Percentiles rank a stretch among this genome's conserved stretches.
Conservation (phyloP, 768 basidiomycete genomes). For the Pulveroboletus ravenelii region DNA sequence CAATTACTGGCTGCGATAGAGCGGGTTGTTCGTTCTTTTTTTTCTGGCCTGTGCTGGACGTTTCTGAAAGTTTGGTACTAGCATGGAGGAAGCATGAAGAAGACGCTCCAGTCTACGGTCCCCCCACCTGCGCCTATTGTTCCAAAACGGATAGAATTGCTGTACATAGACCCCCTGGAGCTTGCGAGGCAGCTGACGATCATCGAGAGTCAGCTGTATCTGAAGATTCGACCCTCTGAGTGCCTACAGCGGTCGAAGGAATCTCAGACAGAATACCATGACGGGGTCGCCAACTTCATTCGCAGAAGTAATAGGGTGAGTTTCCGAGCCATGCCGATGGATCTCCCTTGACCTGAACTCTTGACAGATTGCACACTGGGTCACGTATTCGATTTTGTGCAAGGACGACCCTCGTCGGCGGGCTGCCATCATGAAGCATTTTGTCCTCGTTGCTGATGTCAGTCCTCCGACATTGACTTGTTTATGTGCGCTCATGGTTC, state of each 20-base stretch:
- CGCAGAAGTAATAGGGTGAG: constrained; percentile 50
- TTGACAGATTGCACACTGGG: constrained; percentile 55
- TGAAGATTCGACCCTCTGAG: constrained; percentile 55
- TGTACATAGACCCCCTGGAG: constrained; percentile 61
- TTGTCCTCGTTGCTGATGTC: constrained; percentile 62
- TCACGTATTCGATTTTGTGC: constrained; percentile 50
- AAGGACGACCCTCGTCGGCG: constrained; percentile 57
- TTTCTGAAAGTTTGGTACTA: constrained; percentile 8
- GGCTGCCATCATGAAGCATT: constrained; percentile 59
- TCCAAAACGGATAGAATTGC: constrained; percentile 45
- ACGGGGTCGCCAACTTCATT: constrained; percentile 57
- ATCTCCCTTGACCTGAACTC: background rate
- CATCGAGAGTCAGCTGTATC: constrained; percentile 55
- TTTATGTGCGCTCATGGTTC: constrained; percentile 1
- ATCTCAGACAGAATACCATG: constrained; percentile 37
- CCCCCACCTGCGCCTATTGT: constrained; percentile 50
- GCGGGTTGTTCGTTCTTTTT: constrained; percentile 40
- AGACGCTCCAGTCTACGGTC: constrained; percentile 30
- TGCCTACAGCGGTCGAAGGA: constrained; percentile 56
- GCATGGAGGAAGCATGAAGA: constrained; percentile 32
- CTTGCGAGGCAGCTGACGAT: constrained; percentile 66
- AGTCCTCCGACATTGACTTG: constrained; percentile 17
- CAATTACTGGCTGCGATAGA: constrained; percentile 45
- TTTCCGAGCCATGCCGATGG: background rate
- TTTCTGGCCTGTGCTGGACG: background rate